Conservation (phyloP, 768 basidiomycete species). For the Postia placenta region DNA sequence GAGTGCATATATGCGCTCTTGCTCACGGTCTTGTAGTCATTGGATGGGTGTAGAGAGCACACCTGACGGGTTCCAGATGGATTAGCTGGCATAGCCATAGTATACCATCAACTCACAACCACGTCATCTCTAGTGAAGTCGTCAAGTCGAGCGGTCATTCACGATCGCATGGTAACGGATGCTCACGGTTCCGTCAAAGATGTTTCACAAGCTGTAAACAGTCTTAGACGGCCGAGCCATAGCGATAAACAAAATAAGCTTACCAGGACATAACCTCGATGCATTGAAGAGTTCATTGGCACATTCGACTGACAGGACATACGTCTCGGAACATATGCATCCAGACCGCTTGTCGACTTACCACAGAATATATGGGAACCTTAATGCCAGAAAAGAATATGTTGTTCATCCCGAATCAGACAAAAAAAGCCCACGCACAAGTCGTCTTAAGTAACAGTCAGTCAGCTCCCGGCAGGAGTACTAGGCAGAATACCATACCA, state of each 20-base stretch:
- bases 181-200: slow-evolving; percentile 68
- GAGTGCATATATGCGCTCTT: slow-evolving; percentile 29
- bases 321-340: background rate
- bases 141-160: background rate
- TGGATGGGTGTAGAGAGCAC: slow-evolving; percentile 78
- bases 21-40: slow-evolving; percentile 84
- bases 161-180: slow-evolving; percentile 16
- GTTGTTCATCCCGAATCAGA: too few relatives aligned
- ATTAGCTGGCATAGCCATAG: slow-evolving; percentile 53
- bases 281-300: slow-evolving; percentile 79
- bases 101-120: slow-evolving; percentile 24
- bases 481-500: slow-evolving; percentile 44
- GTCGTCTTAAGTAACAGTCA: slow-evolving; percentile 39
- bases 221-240: slow-evolving; percentile 1
- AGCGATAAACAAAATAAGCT: background rate
- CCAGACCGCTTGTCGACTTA: slow-evolving; percentile 21
- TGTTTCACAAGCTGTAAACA: slow-evolving; percentile 67
- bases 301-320: slow-evolving; percentile 54
- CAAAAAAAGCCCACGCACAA: slow-evolving; percentile 43
- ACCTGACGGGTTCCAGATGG: slow-evolving; percentile 54
- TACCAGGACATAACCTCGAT: slow-evolving; percentile 75
- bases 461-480: background rate
- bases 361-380: slow-evolving; percentile 88
- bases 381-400: slow-evolving; percentile 21
- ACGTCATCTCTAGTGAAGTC: slow-evolving; percentile 22